A percentile compares a stretch with the other conserved stretches of the same genome.
phyloP scores from a whole-genome alignment of 257 asterid species.

The Salvia splendens region DNA sequence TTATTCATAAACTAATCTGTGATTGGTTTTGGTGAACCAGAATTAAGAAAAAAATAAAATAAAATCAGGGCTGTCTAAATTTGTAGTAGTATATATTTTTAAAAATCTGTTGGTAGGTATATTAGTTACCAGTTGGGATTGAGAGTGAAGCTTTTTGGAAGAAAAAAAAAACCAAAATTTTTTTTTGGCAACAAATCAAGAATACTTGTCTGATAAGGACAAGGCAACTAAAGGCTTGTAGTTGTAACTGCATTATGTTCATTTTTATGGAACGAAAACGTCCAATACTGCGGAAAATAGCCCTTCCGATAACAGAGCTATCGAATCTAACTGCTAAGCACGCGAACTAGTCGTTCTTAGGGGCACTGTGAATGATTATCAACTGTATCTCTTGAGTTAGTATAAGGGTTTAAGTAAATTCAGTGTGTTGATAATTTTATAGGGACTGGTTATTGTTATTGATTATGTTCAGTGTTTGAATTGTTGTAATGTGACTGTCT shows the following conservation, averaged over 20 bases:
- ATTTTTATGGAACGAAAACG: conserved; percentile 9
- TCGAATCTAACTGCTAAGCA: background rate
- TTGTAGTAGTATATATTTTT: too few species aligned
- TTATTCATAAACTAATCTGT: background rate
- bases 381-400: background rate
- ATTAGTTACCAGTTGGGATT: background rate
- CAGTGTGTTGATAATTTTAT: background rate
- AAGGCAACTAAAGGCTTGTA: conserved; percentile 21
- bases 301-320: background rate
- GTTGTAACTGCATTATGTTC: conserved; percentile 2
- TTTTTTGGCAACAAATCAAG: background rate
- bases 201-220: conserved; percentile 22
- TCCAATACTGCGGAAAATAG: background rate
- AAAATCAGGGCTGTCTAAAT: too few species aligned
- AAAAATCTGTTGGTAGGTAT: conserved; percentile 19
- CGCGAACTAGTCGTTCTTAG: conserved; percentile 4
- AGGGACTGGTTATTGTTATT: background rate
- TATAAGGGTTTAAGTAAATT: background rate
- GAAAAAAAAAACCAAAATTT: too few species aligned
- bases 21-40: conserved; percentile 2
- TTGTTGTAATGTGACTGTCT: background rate
- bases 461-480: background rate
- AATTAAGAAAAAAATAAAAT: background rate
- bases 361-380: background rate
- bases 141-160: conserved; percentile 11